Evolutionary conservation across 2,329 filamentous ascomycete genomes (phyloP), one percentile per base, ranked within the genome.

Genomic region (Aspergillus sp.): DNA sequence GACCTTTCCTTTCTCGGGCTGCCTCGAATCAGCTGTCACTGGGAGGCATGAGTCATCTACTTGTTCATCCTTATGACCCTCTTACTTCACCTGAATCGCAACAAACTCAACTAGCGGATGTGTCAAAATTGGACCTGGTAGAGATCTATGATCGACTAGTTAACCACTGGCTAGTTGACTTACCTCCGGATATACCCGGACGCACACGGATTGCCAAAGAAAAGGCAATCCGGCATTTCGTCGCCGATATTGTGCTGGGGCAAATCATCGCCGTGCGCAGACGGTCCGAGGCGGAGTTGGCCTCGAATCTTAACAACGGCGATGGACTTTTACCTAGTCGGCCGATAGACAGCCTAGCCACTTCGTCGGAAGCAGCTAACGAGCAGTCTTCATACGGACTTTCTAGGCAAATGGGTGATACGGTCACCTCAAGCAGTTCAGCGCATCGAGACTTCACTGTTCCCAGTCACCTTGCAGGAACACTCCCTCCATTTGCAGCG

Each of bases 121-220:
- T 56, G 19, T 53, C 61, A 11, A 57, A 61, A 23, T 56, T 66
- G 45, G 65, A 72, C 57, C 67, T 75, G 43, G 49, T 72, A 19
- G 57, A 64, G 43, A 67, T 72, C 4, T 80, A 80, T 64, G 76
- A 79, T 59, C 63, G 61, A 38, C 62, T 79, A 55, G 69, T 78
- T 19, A 69, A 71, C 47, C 66, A 76, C 52, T 80, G 77, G 77
- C 62, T 80, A 22, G 71, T 72, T 13, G 68, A 57, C 38, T 63
- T 80, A 34, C 69, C 75, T 4, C 66, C 65, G 7, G 62, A 69
- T 11, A 72, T 79, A 60, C 74, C 78, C 7, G 71, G 71, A n/a
- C 70, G 69, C 45, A 71, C 75, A n/a, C 70, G 78, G 41, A 70
- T 77, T 1, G 67, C 68, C 51, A 80, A 79, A 63, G 78, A 79